Base-by-base conservation (phyloP, 345 rosid genomes). In the Arabidopsis suecica region DNA sequence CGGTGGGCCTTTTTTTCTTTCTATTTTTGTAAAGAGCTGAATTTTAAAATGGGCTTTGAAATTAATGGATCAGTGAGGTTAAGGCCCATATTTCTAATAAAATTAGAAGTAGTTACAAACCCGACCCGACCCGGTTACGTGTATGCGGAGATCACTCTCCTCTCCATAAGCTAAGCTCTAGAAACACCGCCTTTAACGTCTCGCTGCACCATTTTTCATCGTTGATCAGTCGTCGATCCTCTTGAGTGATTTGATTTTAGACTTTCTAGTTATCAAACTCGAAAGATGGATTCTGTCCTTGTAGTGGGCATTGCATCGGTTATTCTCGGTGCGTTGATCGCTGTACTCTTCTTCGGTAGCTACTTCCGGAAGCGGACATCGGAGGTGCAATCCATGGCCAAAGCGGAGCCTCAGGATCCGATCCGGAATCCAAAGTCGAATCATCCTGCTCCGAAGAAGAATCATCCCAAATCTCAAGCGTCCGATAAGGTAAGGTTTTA, bases 291-390 rank as follows among this genome's bases (percentile, higher is more conserved):
- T 68, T 84, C 90, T 28, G 51, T 82, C 22, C 61, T 90, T 66
- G 63, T 79, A 16, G 65, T 91, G 68, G 78, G 78, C 53, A 72
- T 58, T n/a, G 30, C 81, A 22, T 93, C 99, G n/a, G 61, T 89
- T 37, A 48, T 84, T 6, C n/a, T 85, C 1, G 99, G 97, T 70
- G 86, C 90, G 55, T 61, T 86, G 78, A 81, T 95, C 76, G 91
- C 85, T 64, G 72, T 87, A 49, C 0, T 88, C 59, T 95, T 95
- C 97, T 84, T 95, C 87, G 85, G 82, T 54, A 86, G 57, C 84
- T 92, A 92, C 84, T 87, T 89, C 68, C 80, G 72, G 77, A 83
- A 90, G 78, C 84, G 96, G 62, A 81, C 87, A 87, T 90, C 96
- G 48, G 99, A 95, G 75, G 81, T 92, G 58, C 83, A 86, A 69